Percentiles rank a stretch among this genome's conserved stretches.
These are phyloP conservation scores for Emericellopsis atlantica DNA, from an alignment of 2,329 filamentous ascomycete species.

Conservation along the genomic window DNA sequence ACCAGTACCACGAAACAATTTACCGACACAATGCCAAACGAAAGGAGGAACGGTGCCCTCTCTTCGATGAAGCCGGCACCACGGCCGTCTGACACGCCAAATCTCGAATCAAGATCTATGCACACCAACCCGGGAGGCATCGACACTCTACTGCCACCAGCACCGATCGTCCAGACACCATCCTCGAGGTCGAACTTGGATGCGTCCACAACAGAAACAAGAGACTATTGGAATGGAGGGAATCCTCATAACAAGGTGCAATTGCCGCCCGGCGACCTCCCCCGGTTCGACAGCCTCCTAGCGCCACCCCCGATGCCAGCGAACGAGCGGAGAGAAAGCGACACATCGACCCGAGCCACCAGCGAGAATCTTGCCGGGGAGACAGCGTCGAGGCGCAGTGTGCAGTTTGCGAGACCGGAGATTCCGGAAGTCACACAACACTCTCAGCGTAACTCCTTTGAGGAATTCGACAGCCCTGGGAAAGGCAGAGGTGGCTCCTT, in stretches of 20 bases:
- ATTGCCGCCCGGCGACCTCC: neutral
- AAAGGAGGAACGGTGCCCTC: slow-evolving; percentile 9
- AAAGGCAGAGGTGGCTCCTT: slow-evolving; percentile 47
- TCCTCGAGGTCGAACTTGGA: neutral
- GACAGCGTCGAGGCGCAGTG: slow-evolving; percentile 37
- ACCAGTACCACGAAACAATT: neutral
- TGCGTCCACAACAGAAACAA: slow-evolving; percentile 1
- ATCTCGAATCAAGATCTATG: slow-evolving; percentile 2
- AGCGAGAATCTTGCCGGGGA: slow-evolving; percentile 1
- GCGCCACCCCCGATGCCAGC: neutral
- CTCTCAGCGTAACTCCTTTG: slow-evolving; percentile 52
- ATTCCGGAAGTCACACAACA: slow-evolving; percentile 35
- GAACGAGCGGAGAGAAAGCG: slow-evolving; percentile 1
- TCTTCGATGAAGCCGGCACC: slow-evolving; percentile 10
- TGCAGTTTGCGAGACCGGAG: slow-evolving; percentile 59
- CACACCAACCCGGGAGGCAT: slow-evolving; percentile 1
- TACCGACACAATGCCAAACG: slow-evolving; percentile 1
- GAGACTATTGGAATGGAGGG: slow-evolving; percentile 5
- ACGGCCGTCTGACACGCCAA: slow-evolving; percentile 3
- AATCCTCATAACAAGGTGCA: neutral
- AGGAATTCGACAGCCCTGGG: slow-evolving; percentile 46
- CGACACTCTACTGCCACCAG: slow-evolving; percentile 4
- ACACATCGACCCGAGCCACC: neutral
- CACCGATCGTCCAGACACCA: neutral
- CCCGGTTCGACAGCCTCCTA: neutral